Evolutionary conservation across 352 stramenopile species (phyloP).

Genomic region (Phytophthora tentaculata): DNA sequence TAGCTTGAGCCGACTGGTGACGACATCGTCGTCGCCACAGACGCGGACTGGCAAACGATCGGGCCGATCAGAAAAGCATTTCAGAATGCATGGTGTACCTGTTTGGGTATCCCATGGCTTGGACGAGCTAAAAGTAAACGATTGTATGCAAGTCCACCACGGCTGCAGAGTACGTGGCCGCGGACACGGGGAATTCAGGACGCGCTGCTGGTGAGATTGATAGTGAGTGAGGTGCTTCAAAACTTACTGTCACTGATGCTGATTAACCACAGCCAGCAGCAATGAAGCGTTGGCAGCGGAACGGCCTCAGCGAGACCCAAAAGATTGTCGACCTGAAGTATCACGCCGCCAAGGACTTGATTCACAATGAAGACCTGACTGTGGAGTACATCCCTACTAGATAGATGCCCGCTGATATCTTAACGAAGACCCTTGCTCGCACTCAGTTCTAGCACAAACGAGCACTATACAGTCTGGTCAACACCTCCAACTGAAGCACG

Average conservation of each 20-base stretch:
- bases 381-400: not conserved
- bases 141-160: not conserved
- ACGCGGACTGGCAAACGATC: not conserved
- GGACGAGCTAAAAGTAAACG: not conserved
- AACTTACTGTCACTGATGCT: not conserved
- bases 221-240: not conserved
- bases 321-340: not conserved
- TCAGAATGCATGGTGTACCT: not conserved
- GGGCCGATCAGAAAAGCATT: not conserved
- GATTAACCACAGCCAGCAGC: not conserved
- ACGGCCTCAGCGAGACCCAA: not conserved
- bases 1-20: not conserved
- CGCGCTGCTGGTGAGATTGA: not conserved
- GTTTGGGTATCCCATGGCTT: not conserved
- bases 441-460: not conserved
- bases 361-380: not conserved
- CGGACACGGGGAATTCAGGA: not conserved
- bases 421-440: not conserved
- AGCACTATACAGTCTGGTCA: not conserved
- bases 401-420: not conserved
- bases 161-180: not conserved
- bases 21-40: not conserved
- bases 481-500: not conserved
- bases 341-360: not conserved
- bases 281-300: not conserved